These are phyloP conservation scores for Penicillium parvum DNA, from an alignment of 495 filamentous ascomycete genomes.

Conservation along the genomic window DNA sequence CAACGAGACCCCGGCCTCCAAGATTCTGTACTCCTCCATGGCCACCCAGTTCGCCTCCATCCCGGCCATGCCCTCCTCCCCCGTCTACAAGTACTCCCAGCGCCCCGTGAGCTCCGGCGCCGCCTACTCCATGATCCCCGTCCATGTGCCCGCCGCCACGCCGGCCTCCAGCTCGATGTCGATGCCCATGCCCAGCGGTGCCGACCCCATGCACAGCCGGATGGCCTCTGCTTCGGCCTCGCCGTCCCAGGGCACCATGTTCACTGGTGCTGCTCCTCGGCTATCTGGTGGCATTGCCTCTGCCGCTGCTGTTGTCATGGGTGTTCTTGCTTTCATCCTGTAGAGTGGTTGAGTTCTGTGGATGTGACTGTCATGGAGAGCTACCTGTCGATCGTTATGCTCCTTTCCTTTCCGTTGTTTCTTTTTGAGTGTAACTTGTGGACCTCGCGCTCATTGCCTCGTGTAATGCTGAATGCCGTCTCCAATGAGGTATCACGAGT, in stretches of 20 bases:
- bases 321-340: slow-evolving; percentile 31
- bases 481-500: slow-evolving; percentile 8
- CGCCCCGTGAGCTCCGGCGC: slow-evolving; percentile 7
- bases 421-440: slow-evolving; percentile 9
- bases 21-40: slow-evolving; percentile 5
- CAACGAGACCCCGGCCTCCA: background rate
- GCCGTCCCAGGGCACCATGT: slow-evolving; percentile 17
- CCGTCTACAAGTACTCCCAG: slow-evolving; percentile 16
- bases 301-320: slow-evolving; percentile 24
- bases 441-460: slow-evolving; percentile 1
- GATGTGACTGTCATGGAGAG: background rate
- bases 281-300: slow-evolving; percentile 28
- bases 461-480: slow-evolving; percentile 17
- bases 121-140: slow-evolving; percentile 28
- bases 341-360: slow-evolving; percentile 10
- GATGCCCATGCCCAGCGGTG: slow-evolving; percentile 16
- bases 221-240: slow-evolving; percentile 9
- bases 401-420: background rate
- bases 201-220: slow-evolving; percentile 9
- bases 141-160: slow-evolving; percentile 26
- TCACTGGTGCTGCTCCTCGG: slow-evolving; percentile 25
- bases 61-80: background rate
- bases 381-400: slow-evolving; percentile 5
- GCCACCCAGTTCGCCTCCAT: slow-evolving; percentile 1
- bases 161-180: slow-evolving; percentile 12